Percentiles rank a stretch among this genome's conserved stretches.
Conservation (phyloP, 768 basidiomycete species). For the Rhizopogon rudus region DNA sequence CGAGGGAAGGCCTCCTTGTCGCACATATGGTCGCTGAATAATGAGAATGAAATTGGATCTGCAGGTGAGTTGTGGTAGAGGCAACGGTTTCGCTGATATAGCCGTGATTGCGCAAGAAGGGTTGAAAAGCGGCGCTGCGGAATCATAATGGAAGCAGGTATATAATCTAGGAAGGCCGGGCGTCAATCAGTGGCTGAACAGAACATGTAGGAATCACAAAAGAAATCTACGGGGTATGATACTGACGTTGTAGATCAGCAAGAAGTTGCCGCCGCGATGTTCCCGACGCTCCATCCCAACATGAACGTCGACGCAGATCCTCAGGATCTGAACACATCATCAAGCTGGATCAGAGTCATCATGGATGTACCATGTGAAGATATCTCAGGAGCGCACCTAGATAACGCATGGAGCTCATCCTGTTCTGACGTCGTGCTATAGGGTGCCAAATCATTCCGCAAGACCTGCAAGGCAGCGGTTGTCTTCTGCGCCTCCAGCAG, state of each 20-base stretch:
- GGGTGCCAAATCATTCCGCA: conserved; percentile 87
- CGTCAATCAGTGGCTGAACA: neutral
- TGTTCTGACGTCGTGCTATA: conserved; percentile 74
- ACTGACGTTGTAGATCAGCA: conserved; percentile 74
- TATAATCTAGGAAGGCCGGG: conserved; percentile 54
- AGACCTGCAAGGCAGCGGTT: conserved; percentile 75
- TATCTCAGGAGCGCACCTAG: conserved; percentile 54
- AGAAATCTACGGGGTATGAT: neutral
- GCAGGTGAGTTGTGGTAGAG: conserved; percentile 78
- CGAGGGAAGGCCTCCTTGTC: conserved; percentile 78
- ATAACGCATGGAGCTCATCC: conserved; percentile 78
- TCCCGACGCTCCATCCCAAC: conserved; percentile 88
- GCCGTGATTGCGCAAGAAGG: conserved; percentile 79
- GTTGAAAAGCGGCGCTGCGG: conserved; percentile 84
- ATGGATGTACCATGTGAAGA: conserved; percentile 13
- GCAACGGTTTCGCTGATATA: conserved; percentile 76
- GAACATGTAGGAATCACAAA: neutral
- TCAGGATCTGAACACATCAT: conserved; percentile 90
- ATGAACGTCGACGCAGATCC: conserved; percentile 75
- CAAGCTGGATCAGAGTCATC: conserved; percentile 41
- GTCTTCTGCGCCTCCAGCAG: conserved; percentile 77
- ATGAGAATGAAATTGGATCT: conserved; percentile 58
- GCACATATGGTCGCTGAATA: conserved; percentile 86
- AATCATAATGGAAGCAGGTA: conserved; percentile 90
- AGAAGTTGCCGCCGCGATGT: conserved; percentile 75